Evolutionary conservation across 2,329 filamentous ascomycete species (phyloP).

Genomic region (Botrytis sinoallii): DNA sequence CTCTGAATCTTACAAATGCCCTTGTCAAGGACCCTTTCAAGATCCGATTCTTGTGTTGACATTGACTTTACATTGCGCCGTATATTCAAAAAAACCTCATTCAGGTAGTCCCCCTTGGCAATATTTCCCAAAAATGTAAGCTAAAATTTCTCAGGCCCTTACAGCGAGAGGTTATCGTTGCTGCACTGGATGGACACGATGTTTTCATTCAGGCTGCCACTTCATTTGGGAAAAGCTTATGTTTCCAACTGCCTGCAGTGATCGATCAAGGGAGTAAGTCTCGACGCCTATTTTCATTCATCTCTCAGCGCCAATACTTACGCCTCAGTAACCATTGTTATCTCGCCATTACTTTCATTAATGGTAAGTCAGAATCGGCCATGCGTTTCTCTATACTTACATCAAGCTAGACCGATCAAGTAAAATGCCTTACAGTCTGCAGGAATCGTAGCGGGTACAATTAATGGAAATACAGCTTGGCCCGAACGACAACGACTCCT

Average conservation of each 20-base stretch:
- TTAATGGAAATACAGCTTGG: conserved; percentile 77
- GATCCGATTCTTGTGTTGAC: conserved; percentile 55
- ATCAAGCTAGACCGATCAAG: conserved; percentile 74
- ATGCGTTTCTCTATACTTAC: conserved; percentile 11
- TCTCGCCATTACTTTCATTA: conserved; percentile 83
- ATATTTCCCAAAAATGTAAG: not conserved
- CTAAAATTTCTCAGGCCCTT: conserved; percentile 57
- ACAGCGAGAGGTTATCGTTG: conserved; percentile 83
- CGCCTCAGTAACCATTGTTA: conserved; percentile 73
- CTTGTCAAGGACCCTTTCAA: conserved; percentile 44
- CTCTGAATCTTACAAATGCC: conserved; percentile 27
- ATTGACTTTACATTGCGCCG: conserved; percentile 71
- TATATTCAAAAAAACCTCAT: conserved; percentile 71
- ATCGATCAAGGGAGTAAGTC: conserved; percentile 74
- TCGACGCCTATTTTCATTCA: conserved; percentile 38
- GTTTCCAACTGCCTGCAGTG: conserved; percentile 87
- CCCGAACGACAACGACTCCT: conserved; percentile 67
- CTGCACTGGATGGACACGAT: conserved; percentile 79
- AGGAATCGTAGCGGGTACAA: conserved; percentile 75
- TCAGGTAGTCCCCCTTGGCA: conserved; percentile 54
- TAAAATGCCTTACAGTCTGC: conserved; percentile 72
- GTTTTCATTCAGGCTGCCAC: conserved; percentile 90
- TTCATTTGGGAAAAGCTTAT: conserved; percentile 89
- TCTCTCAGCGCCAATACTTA: conserved; percentile 23
- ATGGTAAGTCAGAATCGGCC: conserved; percentile 58